Conservation (phyloP, 2,329 filamentous ascomycete genomes). For the Fusarium goolgardi region DNA sequence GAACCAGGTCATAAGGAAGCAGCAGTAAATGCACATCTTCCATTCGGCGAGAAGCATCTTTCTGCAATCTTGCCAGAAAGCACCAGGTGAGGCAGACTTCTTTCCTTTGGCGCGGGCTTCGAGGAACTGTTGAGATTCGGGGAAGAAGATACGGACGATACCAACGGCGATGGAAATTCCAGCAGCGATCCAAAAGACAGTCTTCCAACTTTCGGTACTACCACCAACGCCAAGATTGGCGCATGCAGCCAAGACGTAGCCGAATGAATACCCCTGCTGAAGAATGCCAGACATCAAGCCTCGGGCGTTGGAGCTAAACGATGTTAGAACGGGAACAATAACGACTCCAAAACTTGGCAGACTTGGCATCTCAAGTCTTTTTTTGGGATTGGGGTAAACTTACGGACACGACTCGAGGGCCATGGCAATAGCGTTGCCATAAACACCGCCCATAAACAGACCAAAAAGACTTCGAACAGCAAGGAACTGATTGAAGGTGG, state of each 20-base stretch:
- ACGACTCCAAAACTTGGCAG: conserved; percentile 33
- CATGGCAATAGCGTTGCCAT: conserved; percentile 83
- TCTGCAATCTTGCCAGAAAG: conserved; percentile 77
- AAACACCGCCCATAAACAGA: conserved; percentile 84
- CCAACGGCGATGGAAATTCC: conserved; percentile 76
- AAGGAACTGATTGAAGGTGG: conserved; percentile 79
- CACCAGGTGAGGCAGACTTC: conserved; percentile 56
- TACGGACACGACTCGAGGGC: conserved; percentile 78
- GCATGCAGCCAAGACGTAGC: conserved; percentile 82
- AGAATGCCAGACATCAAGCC: conserved; percentile 85
- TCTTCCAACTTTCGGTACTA: conserved; percentile 74
- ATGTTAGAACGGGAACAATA: conserved; percentile 38
- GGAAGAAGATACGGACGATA: conserved; percentile 73
- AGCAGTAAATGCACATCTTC: conserved; percentile 81
- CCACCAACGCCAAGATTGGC: conserved; percentile 79
- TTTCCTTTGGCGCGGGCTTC: conserved; percentile 73
- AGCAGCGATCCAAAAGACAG: conserved; percentile 78
- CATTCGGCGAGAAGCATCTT: conserved; percentile 76
- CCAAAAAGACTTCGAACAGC: conserved; percentile 79
- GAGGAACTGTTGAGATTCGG: conserved; percentile 80
- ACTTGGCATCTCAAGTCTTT: neutral
- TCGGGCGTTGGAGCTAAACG: conserved; percentile 68
- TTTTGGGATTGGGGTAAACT: conserved; percentile 47
- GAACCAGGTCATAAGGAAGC: conserved; percentile 82
- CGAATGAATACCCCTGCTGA: conserved; percentile 84